phyloP scores from a whole-genome alignment of 352 stramenopile genomes.

The Paralagenidium karlingii region DNA sequence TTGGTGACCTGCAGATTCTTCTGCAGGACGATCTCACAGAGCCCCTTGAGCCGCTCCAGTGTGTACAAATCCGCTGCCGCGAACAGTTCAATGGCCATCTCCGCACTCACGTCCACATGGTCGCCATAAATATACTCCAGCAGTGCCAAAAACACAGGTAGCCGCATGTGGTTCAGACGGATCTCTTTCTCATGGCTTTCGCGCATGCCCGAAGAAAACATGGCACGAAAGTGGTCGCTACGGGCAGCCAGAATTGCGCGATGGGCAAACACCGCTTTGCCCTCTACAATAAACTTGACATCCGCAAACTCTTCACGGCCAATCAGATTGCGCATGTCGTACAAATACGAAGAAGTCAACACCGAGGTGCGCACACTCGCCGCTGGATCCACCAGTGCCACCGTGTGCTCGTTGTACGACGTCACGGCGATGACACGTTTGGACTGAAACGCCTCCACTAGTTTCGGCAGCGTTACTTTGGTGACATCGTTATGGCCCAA shows the following conservation, averaged over 20 bases:
- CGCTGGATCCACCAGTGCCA: slow-evolving; percentile 81
- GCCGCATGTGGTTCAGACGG: slow-evolving; percentile 77
- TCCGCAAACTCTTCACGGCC: slow-evolving; percentile 85
- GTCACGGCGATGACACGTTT: slow-evolving; percentile 92
- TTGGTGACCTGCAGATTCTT: slow-evolving; percentile 85
- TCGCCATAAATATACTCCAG: slow-evolving; percentile 97
- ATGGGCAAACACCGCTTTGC: slow-evolving; percentile 70
- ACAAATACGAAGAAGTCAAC: slow-evolving; percentile 73
- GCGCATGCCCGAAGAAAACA: slow-evolving; percentile 93
- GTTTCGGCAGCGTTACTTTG: slow-evolving; percentile 90
- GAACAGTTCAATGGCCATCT: slow-evolving; percentile 92
- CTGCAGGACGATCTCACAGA: slow-evolving; percentile 85
- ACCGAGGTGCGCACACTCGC: slow-evolving; percentile 62
- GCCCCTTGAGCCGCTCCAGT: slow-evolving; percentile 86
- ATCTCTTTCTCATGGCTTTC: slow-evolving; percentile 83
- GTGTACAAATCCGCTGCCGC: slow-evolving; percentile 92
- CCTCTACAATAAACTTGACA: slow-evolving; percentile 82
- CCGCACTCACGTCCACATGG: slow-evolving; percentile 81
- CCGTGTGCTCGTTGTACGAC: slow-evolving; percentile 97
- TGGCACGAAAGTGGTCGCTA: slow-evolving; percentile 90
- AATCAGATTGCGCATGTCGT: slow-evolving; percentile 89
- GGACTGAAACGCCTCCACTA: slow-evolving; percentile 84
- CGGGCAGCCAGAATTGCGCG: slow-evolving; percentile 87
- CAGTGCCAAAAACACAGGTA: slow-evolving; percentile 89
- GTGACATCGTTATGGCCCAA: slow-evolving; percentile 89